Evolutionary conservation across 2,329 filamentous ascomycete genomes (phyloP).

Genomic region (Sporothrix dimorphospora): DNA sequence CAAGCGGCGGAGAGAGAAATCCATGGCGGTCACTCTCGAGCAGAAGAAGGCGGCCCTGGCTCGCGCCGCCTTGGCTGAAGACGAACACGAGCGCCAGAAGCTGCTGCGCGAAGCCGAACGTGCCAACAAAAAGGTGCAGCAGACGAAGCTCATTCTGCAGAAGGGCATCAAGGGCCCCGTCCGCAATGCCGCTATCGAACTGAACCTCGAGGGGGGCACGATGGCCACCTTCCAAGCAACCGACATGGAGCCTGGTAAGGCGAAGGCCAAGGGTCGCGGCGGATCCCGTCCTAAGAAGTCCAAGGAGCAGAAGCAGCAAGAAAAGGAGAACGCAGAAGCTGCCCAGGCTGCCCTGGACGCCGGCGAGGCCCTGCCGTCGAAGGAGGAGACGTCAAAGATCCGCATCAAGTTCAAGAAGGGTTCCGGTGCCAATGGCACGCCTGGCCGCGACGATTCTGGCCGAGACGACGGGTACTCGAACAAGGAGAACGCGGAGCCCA

Average conservation of each 20-base stretch:
- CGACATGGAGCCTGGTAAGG: conserved; percentile 57
- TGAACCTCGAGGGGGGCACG: conserved; percentile 81
- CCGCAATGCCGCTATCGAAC: conserved; percentile 69
- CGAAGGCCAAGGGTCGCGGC: conserved; percentile 57
- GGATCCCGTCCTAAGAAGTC: conserved; percentile 84
- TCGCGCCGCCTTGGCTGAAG: conserved; percentile 75
- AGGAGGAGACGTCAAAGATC: conserved; percentile 62
- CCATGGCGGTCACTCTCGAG: conserved; percentile 89
- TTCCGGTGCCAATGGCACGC: conserved; percentile 44
- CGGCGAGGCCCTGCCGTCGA: conserved; percentile 69
- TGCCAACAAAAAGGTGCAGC: conserved; percentile 88
- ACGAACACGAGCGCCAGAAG: conserved; percentile 80
- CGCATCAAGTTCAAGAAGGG: conserved; percentile 65
- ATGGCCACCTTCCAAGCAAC: conserved; percentile 81
- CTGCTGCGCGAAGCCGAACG: conserved; percentile 85
- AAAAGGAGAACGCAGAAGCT: conserved; percentile 80
- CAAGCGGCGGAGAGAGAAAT: conserved; percentile 93
- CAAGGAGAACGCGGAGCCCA: conserved; percentile 53
- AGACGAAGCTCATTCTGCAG: conserved; percentile 84
- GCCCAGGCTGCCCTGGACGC: conserved; percentile 83
- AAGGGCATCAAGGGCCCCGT: conserved; percentile 82
- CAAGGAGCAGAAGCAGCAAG: conserved; percentile 80
- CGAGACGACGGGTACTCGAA: conserved; percentile 51
- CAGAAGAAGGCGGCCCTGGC: conserved; percentile 82
- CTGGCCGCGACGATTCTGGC: conserved; percentile 47